Percentiles rank a stretch among this genome's conserved stretches.
Conservation (phyloP, 2,329 filamentous ascomycete species). For the Zasmidium cellare region DNA sequence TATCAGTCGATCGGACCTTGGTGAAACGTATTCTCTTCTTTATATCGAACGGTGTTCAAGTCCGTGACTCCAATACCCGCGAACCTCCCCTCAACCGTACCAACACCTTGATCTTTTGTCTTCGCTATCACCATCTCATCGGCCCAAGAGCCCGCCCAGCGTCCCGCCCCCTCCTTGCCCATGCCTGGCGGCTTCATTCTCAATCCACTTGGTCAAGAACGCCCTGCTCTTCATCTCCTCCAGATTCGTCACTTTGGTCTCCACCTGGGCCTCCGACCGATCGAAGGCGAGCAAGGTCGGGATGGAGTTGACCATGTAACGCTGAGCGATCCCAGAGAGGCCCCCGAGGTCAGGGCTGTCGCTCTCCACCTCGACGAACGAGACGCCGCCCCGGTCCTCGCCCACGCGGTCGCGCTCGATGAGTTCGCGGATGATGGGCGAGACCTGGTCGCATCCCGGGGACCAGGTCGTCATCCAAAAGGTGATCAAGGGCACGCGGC, state of each 20-base stretch:
- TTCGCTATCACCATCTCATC: constrained; percentile 14
- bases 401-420: constrained; percentile 47
- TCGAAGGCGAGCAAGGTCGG: constrained; percentile 54
- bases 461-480: constrained; percentile 54
- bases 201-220: constrained; percentile 49
- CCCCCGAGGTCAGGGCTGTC: constrained; percentile 46
- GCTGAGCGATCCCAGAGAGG: constrained; percentile 37
- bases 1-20: no score
- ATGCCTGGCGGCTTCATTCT: constrained; percentile 48
- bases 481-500: constrained; percentile 47
- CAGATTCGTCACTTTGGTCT: constrained; percentile 45
- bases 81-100: no score
- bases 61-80: no score
- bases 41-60: no score
- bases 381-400: constrained; percentile 46
- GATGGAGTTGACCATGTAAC: constrained; percentile 48
- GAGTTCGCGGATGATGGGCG: constrained; percentile 43
- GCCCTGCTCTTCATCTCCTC: constrained; percentile 47
- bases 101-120: no score
- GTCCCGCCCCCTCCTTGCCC: constrained; percentile 44
- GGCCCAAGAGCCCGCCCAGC: constrained; percentile 36
- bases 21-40: no score
- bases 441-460: constrained; percentile 43
- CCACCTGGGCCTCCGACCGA: constrained; percentile 50
- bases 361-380: constrained; percentile 51